Evolutionary conservation across 805 yeast genomes (phyloP), one percentile per base, ranked within the genome.

Genomic region (Candida insectorum): DNA sequence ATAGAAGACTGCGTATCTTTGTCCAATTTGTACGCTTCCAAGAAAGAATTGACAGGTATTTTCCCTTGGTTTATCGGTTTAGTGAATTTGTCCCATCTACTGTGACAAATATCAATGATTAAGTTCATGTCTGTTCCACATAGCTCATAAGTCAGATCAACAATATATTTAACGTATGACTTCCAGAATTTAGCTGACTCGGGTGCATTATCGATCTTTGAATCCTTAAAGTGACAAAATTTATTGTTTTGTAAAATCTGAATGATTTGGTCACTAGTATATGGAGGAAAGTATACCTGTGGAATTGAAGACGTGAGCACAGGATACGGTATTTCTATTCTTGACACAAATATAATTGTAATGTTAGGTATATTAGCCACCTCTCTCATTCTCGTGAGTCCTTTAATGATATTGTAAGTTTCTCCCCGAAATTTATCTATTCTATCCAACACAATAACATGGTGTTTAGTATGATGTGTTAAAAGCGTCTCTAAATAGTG

Each of bases 371-470:
- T 41, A 6, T 41, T 40, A 8, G 65, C 47, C 36, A 64, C 62
- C 33, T 75, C 79, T 34, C 67, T 65, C n/a, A 74, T 41, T 39
- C 60, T 51, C 1, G 65, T 43, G 36, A 75, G 61, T 1, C 70
- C 62, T 14, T 57, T 44, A 28, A 66, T 56, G 13, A 73, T 39
- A 12, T 62, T 70, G n/a, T 58, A 54, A 0, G 65, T 58, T 11
- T 58, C 44, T 14, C 71, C 79, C 36, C 62, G 62, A 19, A 70
- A 62, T 25, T 62, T 65, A 45, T 74, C 80, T 12, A 74, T 52
- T 4, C 65, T 49, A 43, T 75, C 79, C 9, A 75, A 50, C 2
- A 75, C 70, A 26, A 75, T 46, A 6, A 73, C 62, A 28, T 71
- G 67, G 3, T 54, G 62, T 12, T 58, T 55, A 2, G 43, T 24